Evolutionary conservation across 2,329 filamentous ascomycete species (phyloP).

Genomic region (Ceratocystis albifundus): DNA sequence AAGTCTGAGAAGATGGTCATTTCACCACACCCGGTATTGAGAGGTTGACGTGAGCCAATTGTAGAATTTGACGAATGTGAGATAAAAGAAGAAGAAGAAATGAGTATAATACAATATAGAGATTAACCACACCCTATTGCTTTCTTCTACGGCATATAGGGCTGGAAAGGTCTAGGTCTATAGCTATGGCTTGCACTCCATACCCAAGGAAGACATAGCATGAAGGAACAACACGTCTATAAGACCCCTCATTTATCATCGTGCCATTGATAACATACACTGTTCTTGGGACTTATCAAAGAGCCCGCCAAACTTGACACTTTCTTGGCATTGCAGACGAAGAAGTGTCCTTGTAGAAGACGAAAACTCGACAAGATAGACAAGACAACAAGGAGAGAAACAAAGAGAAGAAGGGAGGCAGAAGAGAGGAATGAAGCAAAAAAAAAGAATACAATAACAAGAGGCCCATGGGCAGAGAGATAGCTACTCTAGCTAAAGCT

Average conservation of each 20-base stretch:
- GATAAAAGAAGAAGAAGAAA: not conserved
- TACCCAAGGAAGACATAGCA: not conserved
- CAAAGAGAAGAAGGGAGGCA: not conserved
- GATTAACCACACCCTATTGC: conserved; percentile 3
- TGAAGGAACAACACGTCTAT: not conserved
- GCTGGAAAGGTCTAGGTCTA: not conserved
- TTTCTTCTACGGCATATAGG: not conserved
- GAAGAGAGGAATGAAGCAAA: not conserved
- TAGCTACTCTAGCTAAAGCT: conserved; percentile 1
- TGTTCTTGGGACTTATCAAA: not conserved
- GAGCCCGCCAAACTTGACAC: not conserved
- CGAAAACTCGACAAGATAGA: conserved; percentile 12
- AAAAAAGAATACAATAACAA: conserved; percentile 10
- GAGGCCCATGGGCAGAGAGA: not conserved
- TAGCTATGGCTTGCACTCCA: not conserved
- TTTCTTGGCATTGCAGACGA: not conserved
- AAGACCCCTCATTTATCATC: not conserved
- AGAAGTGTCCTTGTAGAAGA: not conserved
- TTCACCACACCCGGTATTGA: not conserved
- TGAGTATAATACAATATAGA: conserved; percentile 6
- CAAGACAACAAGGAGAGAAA: conserved; percentile 9
- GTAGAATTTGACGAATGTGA: not conserved
- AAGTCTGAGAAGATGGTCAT: not conserved
- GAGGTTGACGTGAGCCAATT: not conserved
- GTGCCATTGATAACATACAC: not conserved